phyloP scores from a whole-genome alignment of 2,329 filamentous ascomycete genomes.

The Alternaria angustiovoidea region DNA sequence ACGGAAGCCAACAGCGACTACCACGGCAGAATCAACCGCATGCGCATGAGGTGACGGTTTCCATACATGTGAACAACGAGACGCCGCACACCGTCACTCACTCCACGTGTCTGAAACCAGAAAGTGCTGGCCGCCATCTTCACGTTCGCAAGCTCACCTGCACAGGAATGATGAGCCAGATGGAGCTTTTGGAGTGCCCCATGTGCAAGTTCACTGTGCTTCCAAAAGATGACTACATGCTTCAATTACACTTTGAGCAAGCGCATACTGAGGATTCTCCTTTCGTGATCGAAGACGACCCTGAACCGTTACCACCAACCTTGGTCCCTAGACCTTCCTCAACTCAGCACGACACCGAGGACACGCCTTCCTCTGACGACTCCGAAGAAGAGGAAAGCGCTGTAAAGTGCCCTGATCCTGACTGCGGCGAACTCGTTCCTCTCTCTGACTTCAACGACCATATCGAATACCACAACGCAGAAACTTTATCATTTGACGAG shows the following conservation, averaged over 20 bases:
- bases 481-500: constrained; percentile 50
- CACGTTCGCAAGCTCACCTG: constrained; percentile 7
- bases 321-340: constrained; percentile 31
- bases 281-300: constrained; percentile 45
- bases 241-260: constrained; percentile 54
- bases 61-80: not conserved
- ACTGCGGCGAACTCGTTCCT: constrained; percentile 55
- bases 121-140: constrained; percentile 7
- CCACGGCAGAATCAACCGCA: constrained; percentile 13
- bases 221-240: constrained; percentile 41
- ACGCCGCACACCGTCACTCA: not conserved
- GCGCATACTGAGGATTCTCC: constrained; percentile 50
- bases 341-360: constrained; percentile 24
- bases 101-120: not conserved
- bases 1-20: constrained; percentile 18
- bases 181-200: constrained; percentile 44
- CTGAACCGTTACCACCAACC: constrained; percentile 36
- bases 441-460: constrained; percentile 57
- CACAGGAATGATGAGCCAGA: constrained; percentile 26
- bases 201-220: constrained; percentile 45
- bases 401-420: constrained; percentile 52
- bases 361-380: constrained; percentile 41
- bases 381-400: constrained; percentile 40
- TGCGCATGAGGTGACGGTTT: constrained; percentile 18
- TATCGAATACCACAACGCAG: constrained; percentile 54